Conservation (phyloP, 2,329 filamentous ascomycete species). For the Hypoxylon sp. region DNA sequence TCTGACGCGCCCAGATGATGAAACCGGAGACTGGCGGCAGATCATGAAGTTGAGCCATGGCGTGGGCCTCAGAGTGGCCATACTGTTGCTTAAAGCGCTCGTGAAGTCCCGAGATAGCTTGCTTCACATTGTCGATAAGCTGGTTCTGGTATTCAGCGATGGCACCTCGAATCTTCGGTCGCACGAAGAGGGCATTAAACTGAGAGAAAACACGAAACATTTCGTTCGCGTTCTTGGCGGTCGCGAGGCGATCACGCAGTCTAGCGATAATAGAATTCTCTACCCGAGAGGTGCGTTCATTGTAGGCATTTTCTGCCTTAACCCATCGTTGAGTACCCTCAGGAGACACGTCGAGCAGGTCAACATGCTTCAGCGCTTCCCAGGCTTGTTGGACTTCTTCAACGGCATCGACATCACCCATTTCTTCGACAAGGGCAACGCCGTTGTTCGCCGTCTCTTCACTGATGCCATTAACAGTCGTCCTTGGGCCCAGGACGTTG, state of each 20-base stretch:
- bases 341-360: slow-evolving; percentile 90
- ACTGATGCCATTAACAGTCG: slow-evolving; percentile 65
- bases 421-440: slow-evolving; percentile 85
- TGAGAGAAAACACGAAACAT: slow-evolving; percentile 99
- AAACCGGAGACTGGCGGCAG: slow-evolving; percentile 95
- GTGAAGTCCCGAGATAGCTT: slow-evolving; percentile 91
- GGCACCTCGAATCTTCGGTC: slow-evolving; percentile 98
- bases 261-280: slow-evolving; percentile 99
- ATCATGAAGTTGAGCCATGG: slow-evolving; percentile 97
- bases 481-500: slow-evolving; percentile 89
- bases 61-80: slow-evolving; percentile 95
- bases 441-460: slow-evolving; percentile 68
- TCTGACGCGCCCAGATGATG: slow-evolving; percentile 97
- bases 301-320: slow-evolving; percentile 94
- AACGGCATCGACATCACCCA: slow-evolving; percentile 96
- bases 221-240: slow-evolving; percentile 96
- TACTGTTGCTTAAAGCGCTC: slow-evolving; percentile 99
- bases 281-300: slow-evolving; percentile 94
- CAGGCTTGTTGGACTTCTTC: slow-evolving; percentile 97
- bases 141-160: slow-evolving; percentile 99
- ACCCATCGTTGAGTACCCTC: slow-evolving; percentile 94
- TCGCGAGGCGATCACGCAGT: slow-evolving; percentile 90
- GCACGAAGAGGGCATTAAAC: slow-evolving; percentile 98
- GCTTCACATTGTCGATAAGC: slow-evolving; percentile 97
- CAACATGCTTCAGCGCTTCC: slow-evolving; percentile 92